phyloP scores from a whole-genome alignment of 2,329 filamentous ascomycete species.

The Septoria linicola region DNA sequence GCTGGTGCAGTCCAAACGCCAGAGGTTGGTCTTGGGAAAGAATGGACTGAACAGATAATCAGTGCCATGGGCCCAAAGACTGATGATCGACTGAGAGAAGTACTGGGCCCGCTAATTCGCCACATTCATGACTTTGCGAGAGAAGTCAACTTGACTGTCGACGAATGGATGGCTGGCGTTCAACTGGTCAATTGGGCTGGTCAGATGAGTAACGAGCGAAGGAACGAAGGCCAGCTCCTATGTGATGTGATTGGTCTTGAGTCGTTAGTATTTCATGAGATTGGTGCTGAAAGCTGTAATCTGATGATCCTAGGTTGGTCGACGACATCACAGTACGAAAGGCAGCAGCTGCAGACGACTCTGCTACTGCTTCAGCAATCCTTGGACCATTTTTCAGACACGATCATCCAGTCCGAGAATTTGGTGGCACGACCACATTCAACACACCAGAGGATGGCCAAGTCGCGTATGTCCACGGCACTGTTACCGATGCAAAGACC shows the following conservation, averaged over 20 bases:
- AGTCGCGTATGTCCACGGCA: slow-evolving; percentile 65
- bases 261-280: slow-evolving; percentile 40
- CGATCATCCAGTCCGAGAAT: slow-evolving; percentile 67
- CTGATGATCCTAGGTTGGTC: slow-evolving; percentile 48
- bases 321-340: slow-evolving; percentile 77
- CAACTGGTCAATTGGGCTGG: slow-evolving; percentile 61
- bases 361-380: slow-evolving; percentile 71
- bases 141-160: slow-evolving; percentile 58
- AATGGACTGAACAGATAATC: slow-evolving; percentile 38
- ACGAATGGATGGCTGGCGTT: slow-evolving; percentile 59
- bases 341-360: slow-evolving; percentile 50
- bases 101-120: slow-evolving; percentile 52
- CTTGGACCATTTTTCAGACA: slow-evolving; percentile 82
- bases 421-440: slow-evolving; percentile 65
- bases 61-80: slow-evolving; percentile 40
- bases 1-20: slow-evolving; percentile 59
- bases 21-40: slow-evolving; percentile 20
- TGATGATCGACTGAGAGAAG: slow-evolving; percentile 34
- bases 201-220: slow-evolving; percentile 60
- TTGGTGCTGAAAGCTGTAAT: slow-evolving; percentile 22
- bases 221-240: slow-evolving; percentile 63
- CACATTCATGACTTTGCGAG: slow-evolving; percentile 61
- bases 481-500: slow-evolving; percentile 57
- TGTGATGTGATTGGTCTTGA: slow-evolving; percentile 61
- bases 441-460: slow-evolving; percentile 52